These are phyloP conservation scores for Plasmodium vivax DNA, from an alignment of 169 alveolate genomes.

Conservation along the genomic window DNA sequence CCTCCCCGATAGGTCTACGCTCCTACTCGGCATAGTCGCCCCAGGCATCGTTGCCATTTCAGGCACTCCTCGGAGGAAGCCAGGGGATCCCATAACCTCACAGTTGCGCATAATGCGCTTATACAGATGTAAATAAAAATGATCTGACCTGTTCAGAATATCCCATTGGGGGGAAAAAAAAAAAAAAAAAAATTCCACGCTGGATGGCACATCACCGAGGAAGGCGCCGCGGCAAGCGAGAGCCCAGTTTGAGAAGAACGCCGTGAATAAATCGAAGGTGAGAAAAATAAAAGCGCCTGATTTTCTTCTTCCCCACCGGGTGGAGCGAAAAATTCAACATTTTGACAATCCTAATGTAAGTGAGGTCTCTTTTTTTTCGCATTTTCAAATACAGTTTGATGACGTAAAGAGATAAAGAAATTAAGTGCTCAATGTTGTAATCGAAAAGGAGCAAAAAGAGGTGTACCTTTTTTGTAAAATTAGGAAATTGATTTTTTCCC, in stretches of 20 bases:
- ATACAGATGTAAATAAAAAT: background rate
- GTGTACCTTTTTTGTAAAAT: background rate
- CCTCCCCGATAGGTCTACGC: background rate
- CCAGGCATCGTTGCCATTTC: background rate
- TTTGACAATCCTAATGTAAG: slow-evolving; percentile 22
- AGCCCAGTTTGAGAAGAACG: slow-evolving; percentile 4
- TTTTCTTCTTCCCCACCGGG: slow-evolving; percentile 23
- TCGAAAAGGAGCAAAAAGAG: slow-evolving; percentile 5
- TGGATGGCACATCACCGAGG: background rate
- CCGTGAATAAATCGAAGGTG: background rate
- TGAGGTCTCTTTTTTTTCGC: slow-evolving; percentile 27
- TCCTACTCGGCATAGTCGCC: background rate
- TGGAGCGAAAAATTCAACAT: slow-evolving; percentile 27
- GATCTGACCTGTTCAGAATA: background rate
- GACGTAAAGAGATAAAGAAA: slow-evolving; percentile 8
- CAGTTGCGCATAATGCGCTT: background rate
- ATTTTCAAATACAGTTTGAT: slow-evolving; percentile 17
- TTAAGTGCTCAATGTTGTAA: background rate
- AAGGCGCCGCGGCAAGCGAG: background rate
- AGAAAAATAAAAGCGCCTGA: slow-evolving; percentile 3
- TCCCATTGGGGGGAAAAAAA: background rate
- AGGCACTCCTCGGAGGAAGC: background rate
- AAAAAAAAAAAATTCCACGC: background rate
- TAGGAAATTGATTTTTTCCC: background rate
- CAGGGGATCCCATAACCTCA: background rate